These are phyloP conservation scores for Byssochlamys sp. DNA, from an alignment of 2,329 filamentous ascomycete genomes.

Conservation along the genomic window DNA sequence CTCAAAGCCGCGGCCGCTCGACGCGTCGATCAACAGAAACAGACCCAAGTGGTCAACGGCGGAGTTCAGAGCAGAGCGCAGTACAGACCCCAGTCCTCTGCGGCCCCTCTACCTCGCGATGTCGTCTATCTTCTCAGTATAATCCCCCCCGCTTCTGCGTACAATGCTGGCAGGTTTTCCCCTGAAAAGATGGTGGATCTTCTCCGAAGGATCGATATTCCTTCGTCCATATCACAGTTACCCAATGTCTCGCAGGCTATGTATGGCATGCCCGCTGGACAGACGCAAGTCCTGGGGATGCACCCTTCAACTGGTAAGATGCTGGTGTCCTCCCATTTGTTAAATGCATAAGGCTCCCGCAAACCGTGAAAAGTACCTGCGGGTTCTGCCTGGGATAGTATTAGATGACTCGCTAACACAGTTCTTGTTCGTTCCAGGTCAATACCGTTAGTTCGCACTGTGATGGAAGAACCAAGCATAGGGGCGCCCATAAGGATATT, in stretches of 20 bases:
- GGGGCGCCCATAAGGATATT: background rate
- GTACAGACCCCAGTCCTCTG: conserved; percentile 44
- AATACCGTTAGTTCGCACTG: background rate
- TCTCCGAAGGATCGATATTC: conserved; percentile 58
- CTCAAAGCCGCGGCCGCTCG: conserved; percentile 83
- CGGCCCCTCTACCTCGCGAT: conserved; percentile 63
- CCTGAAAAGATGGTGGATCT: conserved; percentile 63
- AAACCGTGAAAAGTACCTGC: background rate
- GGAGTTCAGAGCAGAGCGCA: conserved; percentile 16
- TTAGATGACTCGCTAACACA: background rate
- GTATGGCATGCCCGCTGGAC: conserved; percentile 19
- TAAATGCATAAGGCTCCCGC: background rate
- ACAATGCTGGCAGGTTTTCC: conserved; percentile 61
- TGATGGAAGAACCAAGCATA: background rate
- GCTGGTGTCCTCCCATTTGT: background rate
- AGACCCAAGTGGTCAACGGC: conserved; percentile 29
- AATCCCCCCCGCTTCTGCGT: conserved; percentile 63
- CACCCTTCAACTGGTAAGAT: conserved; percentile 27
- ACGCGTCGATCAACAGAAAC: conserved; percentile 65
- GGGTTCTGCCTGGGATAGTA: background rate
- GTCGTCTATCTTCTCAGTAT: conserved; percentile 57
- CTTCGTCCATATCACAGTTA: conserved; percentile 40
- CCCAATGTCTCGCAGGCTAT: conserved; percentile 23
- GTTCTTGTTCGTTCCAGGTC: background rate
- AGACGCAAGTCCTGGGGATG: conserved; percentile 11